These are phyloP conservation scores for Myrica gale DNA, from an alignment of 306 rosid species.

Conservation along the genomic window DNA sequence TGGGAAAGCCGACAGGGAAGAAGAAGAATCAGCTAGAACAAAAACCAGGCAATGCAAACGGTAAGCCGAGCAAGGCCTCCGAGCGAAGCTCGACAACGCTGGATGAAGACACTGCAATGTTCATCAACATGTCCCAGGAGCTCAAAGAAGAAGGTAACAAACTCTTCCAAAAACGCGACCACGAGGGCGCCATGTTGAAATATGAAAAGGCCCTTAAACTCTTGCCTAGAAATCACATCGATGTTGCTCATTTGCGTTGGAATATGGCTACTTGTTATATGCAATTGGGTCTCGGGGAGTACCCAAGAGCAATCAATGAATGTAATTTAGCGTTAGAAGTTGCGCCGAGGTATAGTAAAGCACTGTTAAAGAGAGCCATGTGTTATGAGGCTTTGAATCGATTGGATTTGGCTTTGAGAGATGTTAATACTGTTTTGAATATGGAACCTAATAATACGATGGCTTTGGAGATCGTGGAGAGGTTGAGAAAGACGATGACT, in stretches of 20 bases:
- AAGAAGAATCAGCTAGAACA: constrained; percentile 52
- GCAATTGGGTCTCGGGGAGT: constrained; percentile 81
- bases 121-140: constrained; percentile 85
- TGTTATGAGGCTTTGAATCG: constrained; percentile 76
- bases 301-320: constrained; percentile 78
- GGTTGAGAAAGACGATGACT: constrained; percentile 46
- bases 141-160: constrained; percentile 73
- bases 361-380: constrained; percentile 59
- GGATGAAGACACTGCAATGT: constrained; percentile 81
- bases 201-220: constrained; percentile 81
- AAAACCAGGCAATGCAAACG: constrained; percentile 40
- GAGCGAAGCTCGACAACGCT: constrained; percentile 51
- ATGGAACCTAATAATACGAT: constrained; percentile 59
- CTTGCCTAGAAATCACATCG: constrained; percentile 65
- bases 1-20: constrained; percentile 84
- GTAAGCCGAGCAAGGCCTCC: constrained; percentile 34
- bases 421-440: constrained; percentile 58
- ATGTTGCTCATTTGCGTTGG: constrained; percentile 70
- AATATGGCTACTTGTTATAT: constrained; percentile 76
- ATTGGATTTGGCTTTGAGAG: constrained; percentile 76
- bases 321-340: constrained; percentile 73
- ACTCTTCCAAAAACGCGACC: constrained; percentile 65
- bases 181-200: constrained; percentile 77
- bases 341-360: constrained; percentile 63
- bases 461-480: constrained; percentile 69